Base-by-base conservation (phyloP, 1,284 basidiomycete species). In the Farysia itapuensis region DNA sequence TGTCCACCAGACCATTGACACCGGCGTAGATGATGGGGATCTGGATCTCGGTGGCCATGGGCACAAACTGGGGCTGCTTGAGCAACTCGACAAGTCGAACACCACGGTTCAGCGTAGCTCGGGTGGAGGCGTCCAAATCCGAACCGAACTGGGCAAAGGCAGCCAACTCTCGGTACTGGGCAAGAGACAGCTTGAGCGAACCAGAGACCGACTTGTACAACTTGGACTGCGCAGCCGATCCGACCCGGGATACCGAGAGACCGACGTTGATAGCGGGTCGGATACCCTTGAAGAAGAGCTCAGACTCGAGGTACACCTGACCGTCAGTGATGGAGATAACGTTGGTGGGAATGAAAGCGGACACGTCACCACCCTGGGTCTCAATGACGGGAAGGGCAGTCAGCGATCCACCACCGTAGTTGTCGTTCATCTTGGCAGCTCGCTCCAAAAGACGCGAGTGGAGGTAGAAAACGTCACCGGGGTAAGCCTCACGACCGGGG, bases 301-400 rank as follows among this genome's bases (percentile, higher is more conserved):
- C 69, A 16, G 72, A 66, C 66, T 75, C 73, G 47, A 75, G 57
- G 73, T 74, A 75, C 34, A 75, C 69, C 63, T 75, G 71, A 33
- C 72, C 72, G 67, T 74, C 72, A 34, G 72, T 75, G 39, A 75
- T 75, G 23, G 71, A 74, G 61, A 75, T 75, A 41, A 75, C 72
- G 68, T 75, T 75, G 71, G 72, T 75, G 53, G 44, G 47, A 29
- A 80, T 85, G 50, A 65, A 89, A 85, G 79, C 89, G 86, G 40
- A 98, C 78, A 98, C 94, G 85, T 98, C 94, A 87, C 94, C 94
- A 86, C 94, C 94, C 83, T 98, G 94, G 77, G 94, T 97, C 84
- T 98, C 94, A 80, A 98, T 98, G 81, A 98, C 92, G 77, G 94
- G 94, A 35, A 98, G 87, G 56, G 94, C 94, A 79, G 94, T 98